These are phyloP conservation scores for Fagopyrum tataricum DNA, from an alignment of 148 eudicot genomes.

Conservation along the genomic window DNA sequence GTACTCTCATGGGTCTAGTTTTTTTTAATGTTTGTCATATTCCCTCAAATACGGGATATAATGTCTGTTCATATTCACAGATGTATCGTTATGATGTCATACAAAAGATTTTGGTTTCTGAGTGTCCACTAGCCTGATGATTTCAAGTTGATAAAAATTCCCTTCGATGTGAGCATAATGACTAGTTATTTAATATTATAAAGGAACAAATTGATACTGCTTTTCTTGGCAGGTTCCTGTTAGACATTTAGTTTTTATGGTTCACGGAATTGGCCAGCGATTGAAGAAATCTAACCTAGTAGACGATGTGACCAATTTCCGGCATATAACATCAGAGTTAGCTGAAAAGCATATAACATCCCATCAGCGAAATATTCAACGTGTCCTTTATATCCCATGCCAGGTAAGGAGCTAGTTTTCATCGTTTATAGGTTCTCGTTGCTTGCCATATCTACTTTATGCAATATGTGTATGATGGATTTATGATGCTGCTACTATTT, in stretches of 20 bases:
- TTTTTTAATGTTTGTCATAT: background rate
- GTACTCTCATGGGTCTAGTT: no score
- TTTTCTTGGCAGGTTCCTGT: slow-evolving; percentile 69
- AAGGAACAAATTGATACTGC: background rate
- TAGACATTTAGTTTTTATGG: slow-evolving; percentile 94
- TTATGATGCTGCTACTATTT: background rate
- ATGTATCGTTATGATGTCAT: background rate
- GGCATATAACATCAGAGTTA: slow-evolving; percentile 63
- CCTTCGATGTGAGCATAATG: background rate
- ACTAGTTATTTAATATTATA: background rate
- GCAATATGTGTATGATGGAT: background rate
- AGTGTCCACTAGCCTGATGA: background rate
- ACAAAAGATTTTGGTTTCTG: background rate
- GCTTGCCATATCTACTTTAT: slow-evolving; percentile 2
- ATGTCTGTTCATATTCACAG: background rate
- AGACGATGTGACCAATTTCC: slow-evolving; percentile 82
- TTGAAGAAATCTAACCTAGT: slow-evolving; percentile 89
- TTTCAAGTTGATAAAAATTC: no score
- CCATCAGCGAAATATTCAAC: slow-evolving; percentile 67
- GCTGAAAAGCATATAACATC: slow-evolving; percentile 86
- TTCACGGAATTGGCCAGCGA: slow-evolving; percentile 99
- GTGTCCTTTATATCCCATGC: slow-evolving; percentile 93
- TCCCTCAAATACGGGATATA: background rate
- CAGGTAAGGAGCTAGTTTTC: slow-evolving; percentile 42
- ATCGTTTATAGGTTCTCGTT: background rate